phyloP scores from a whole-genome alignment of 148 eudicot genomes.

The Chenopodium berlandieri region DNA sequence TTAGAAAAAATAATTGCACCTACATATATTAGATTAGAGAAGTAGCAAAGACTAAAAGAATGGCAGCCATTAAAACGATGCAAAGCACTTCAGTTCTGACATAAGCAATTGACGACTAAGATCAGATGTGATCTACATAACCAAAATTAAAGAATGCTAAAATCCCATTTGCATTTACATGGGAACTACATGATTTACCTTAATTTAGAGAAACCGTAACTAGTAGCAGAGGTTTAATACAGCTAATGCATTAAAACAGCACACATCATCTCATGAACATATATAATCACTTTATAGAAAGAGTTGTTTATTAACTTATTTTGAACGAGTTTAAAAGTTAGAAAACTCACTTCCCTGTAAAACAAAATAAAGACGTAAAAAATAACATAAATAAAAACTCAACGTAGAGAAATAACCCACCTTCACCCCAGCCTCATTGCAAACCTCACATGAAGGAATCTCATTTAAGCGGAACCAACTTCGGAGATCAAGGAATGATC shows the following conservation, averaged over 20 bases:
- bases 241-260: too few relatives aligned
- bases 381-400: neutral
- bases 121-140: neutral
- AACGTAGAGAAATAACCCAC: constrained; percentile 26
- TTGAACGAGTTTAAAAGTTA: neutral
- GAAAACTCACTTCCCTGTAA: neutral
- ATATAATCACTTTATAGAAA: too few relatives aligned
- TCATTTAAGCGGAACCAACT: constrained; percentile 88
- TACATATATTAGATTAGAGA: constrained; percentile 13
- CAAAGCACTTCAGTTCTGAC: neutral
- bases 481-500: constrained; percentile 95
- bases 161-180: too few relatives aligned
- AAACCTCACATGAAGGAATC: constrained; percentile 76
- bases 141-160: too few relatives aligned
- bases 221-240: too few relatives aligned
- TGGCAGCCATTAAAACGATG: neutral
- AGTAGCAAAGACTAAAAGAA: neutral
- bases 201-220: too few relatives aligned
- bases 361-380: neutral
- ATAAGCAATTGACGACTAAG: neutral
- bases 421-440: constrained; percentile 97
- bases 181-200: too few relatives aligned
- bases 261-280: too few relatives aligned
- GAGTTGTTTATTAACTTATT: too few relatives aligned
- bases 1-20: constrained; percentile 6